Conservation (phyloP, 2,329 filamentous ascomycete species). For the Xylariaceae sp. region DNA sequence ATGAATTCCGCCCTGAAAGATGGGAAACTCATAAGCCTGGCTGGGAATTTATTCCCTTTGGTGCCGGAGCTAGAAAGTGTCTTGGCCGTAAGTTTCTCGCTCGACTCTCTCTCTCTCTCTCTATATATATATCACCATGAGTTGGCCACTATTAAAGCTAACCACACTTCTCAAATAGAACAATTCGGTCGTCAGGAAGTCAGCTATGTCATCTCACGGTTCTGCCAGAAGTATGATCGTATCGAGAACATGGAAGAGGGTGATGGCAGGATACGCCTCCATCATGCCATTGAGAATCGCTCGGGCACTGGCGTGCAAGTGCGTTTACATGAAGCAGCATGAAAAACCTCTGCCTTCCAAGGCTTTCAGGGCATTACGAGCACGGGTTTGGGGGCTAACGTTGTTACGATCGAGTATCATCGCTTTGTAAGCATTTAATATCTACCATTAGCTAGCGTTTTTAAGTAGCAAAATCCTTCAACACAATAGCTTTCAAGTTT, state of each 20-base stretch:
- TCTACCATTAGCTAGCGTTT: too few species aligned
- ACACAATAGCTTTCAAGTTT: too few species aligned
- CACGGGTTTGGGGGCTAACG: not conserved
- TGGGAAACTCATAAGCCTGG: constrained; percentile 28
- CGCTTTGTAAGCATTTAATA: too few species aligned
- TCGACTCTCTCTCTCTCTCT: not conserved
- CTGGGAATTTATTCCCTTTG: constrained; percentile 44
- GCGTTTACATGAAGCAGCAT: constrained; percentile 37
- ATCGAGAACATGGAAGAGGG: constrained; percentile 41
- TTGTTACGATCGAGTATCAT: not conserved
- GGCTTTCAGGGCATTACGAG: not conserved
- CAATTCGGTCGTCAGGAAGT: constrained; percentile 37
- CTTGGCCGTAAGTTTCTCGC: constrained; percentile 32
- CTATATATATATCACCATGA: not conserved
- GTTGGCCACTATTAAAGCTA: too few species aligned
- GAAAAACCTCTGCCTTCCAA: not conserved
- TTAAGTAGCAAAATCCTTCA: too few species aligned
- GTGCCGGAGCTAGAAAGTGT: constrained; percentile 43
- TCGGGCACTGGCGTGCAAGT: constrained; percentile 44
- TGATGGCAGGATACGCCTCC: constrained; percentile 33
- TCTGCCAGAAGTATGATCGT: constrained; percentile 37
- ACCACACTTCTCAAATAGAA: too few species aligned
- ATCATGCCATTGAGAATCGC: constrained; percentile 38
- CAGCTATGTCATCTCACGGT: constrained; percentile 34
- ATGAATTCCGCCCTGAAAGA: constrained; percentile 28